A percentile compares a stretch with the other conserved stretches of the same genome.
Evolutionary conservation across 176 grass and related monocot species (phyloP).

Genomic region (Avena sativa): DNA sequence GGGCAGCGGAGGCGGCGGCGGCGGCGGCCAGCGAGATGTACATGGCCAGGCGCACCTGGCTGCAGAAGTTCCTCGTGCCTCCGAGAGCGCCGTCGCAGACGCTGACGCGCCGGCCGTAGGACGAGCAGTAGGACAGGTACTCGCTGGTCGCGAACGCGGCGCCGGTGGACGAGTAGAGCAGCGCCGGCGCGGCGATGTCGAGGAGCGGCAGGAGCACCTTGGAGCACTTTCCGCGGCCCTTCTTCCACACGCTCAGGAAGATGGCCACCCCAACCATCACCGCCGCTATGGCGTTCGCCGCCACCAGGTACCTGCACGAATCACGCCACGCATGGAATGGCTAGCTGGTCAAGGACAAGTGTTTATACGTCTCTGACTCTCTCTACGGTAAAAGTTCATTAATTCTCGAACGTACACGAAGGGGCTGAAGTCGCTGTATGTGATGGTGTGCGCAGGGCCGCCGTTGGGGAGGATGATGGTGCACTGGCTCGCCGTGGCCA

Average conservation of each 20-base stretch:
- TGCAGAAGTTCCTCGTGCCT: conserved; percentile 43
- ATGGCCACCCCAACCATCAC: conserved; percentile 42
- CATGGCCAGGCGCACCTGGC: conserved; percentile 43
- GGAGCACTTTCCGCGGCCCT: not conserved
- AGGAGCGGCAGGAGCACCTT: conserved; percentile 37
- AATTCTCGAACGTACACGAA: conserved; percentile 35
- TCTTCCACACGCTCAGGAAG: conserved; percentile 55
- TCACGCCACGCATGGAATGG: not conserved
- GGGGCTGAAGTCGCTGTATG: conserved; percentile 43
- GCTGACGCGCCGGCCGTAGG: conserved; percentile 35
- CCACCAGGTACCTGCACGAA: conserved; percentile 41
- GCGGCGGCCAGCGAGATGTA: conserved; percentile 43
- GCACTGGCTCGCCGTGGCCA: conserved; percentile 54
- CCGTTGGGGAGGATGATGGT: conserved; percentile 35
- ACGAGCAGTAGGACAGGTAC: conserved; percentile 48
- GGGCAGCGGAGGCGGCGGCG: not conserved
- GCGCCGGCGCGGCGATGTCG: conserved; percentile 35
- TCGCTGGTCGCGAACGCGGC: conserved; percentile 28
- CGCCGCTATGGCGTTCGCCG: conserved; percentile 40
- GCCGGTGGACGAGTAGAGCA: conserved; percentile 51
- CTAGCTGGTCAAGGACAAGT: not conserved
- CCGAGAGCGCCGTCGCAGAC: conserved; percentile 20
- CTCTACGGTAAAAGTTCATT: not conserved
- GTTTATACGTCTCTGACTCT: not conserved
- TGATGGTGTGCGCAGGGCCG: conserved; percentile 28